Percentiles rank a stretch among this genome's conserved stretches.
Evolutionary conservation across 495 filamentous ascomycete genomes (phyloP).

Genomic region (Podospora didyma): DNA sequence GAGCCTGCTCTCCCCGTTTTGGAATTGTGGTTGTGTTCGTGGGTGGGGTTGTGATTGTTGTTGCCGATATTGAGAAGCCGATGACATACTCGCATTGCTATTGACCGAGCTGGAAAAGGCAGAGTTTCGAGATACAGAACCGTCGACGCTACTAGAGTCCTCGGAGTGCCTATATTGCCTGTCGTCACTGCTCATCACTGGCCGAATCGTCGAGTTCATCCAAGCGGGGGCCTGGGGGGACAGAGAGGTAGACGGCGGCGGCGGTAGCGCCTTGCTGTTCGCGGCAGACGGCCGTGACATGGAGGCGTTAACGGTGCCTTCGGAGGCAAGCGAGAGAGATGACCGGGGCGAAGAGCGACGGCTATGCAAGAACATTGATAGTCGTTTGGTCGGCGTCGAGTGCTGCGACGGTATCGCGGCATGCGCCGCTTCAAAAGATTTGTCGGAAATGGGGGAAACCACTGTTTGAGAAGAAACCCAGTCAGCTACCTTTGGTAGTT

Average conservation of each 20-base stretch:
- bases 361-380: constrained; percentile 15
- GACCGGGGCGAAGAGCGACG: constrained; percentile 15
- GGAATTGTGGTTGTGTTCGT: constrained; percentile 19
- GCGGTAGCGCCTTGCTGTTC: constrained; percentile 18
- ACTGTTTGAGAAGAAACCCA: not conserved
- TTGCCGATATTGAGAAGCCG: constrained; percentile 24
- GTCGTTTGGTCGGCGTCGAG: constrained; percentile 13
- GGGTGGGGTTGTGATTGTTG: constrained; percentile 25
- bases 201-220: constrained; percentile 43
- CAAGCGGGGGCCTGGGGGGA: constrained; percentile 14
- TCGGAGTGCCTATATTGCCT: constrained; percentile 17
- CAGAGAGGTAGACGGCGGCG: constrained; percentile 2
- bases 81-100: constrained; percentile 41
- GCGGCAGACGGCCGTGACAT: constrained; percentile 25
- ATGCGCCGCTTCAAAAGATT: constrained; percentile 14
- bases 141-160: constrained; percentile 27
- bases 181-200: constrained; percentile 42
- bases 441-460: constrained; percentile 6
- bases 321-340: constrained; percentile 30
- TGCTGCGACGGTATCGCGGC: constrained; percentile 9
- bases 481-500: not conserved
- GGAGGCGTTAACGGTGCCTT: constrained; percentile 30
- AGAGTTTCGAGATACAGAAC: constrained; percentile 34
- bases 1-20: constrained; percentile 1
- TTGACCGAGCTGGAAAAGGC: constrained; percentile 45